phyloP scores from a whole-genome alignment of 805 yeast species.

The Lipomyces yamanashiensis region DNA sequence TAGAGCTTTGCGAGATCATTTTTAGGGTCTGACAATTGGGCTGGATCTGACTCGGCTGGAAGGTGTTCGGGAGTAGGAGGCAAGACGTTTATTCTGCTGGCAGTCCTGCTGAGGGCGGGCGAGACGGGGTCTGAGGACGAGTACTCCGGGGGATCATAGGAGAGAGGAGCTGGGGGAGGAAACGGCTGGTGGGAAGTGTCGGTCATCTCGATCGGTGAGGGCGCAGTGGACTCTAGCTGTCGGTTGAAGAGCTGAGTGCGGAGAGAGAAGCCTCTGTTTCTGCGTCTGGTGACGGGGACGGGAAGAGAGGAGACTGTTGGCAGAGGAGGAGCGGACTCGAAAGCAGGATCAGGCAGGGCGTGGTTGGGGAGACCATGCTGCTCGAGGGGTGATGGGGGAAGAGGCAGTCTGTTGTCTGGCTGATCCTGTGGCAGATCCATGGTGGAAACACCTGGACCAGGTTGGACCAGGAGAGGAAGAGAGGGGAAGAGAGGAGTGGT shows the following conservation, averaged over 20 bases:
- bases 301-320: conserved; percentile 7
- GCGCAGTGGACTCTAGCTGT: conserved; percentile 32
- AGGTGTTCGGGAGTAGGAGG: not conserved
- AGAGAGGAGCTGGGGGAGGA: conserved; percentile 25
- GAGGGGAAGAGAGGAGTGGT: not conserved
- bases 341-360: not conserved
- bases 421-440: not conserved
- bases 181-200: conserved; percentile 31
- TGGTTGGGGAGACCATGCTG: not conserved
- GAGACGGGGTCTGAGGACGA: not conserved
- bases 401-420: not conserved
- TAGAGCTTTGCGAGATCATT: not conserved
- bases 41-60: not conserved
- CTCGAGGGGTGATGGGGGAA: not conserved
- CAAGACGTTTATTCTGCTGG: not conserved
- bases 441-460: not conserved
- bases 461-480: too few relatives aligned
- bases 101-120: not conserved
- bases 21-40: not conserved
- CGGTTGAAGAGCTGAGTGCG: conserved; percentile 67
- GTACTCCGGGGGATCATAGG: conserved; percentile 12
- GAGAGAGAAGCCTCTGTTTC: conserved; percentile 62
- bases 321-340: conserved; percentile 10
- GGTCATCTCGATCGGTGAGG: conserved; percentile 46
- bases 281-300: conserved; percentile 12